Evolutionary conservation across 257 asterid genomes (phyloP).

Genomic region (Solanum bulbocastanum): DNA sequence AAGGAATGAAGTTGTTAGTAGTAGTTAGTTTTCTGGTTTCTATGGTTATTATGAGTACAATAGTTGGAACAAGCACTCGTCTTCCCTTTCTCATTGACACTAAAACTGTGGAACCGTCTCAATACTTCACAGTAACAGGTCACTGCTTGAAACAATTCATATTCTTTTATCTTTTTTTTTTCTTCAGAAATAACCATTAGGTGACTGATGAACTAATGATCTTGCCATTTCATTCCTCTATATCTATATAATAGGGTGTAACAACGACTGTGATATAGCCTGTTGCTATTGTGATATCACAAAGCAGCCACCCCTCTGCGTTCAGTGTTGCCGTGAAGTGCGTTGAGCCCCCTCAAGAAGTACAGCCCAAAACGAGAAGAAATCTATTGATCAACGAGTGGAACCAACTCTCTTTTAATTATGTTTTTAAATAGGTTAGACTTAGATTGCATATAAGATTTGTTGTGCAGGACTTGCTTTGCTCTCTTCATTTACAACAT

Average conservation of each 20-base stretch:
- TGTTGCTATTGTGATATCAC: constrained; percentile 35
- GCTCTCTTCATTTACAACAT: not conserved
- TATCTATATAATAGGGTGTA: constrained; percentile 17
- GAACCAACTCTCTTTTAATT: not conserved
- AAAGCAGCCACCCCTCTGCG: constrained; percentile 32
- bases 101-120: constrained; percentile 5
- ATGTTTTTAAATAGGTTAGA: not conserved
- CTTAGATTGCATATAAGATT: not conserved
- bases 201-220: not conserved
- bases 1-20: constrained; percentile 7
- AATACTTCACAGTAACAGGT: constrained; percentile 26
- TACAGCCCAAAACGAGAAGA: not conserved
- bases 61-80: constrained; percentile 4
- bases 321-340: constrained; percentile 29
- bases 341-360: not conserved
- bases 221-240: not conserved
- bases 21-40: not conserved
- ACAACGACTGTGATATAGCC: constrained; percentile 30
- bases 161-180: not conserved
- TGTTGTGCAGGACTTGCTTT: not conserved
- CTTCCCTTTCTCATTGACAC: constrained; percentile 1
- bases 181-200: not conserved
- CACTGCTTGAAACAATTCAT: not conserved
- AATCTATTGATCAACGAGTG: not conserved
- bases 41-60: not conserved